Evolutionary conservation across 192 early-diverging fungal species (phyloP).

Genomic region (Coemansia pectinata): DNA sequence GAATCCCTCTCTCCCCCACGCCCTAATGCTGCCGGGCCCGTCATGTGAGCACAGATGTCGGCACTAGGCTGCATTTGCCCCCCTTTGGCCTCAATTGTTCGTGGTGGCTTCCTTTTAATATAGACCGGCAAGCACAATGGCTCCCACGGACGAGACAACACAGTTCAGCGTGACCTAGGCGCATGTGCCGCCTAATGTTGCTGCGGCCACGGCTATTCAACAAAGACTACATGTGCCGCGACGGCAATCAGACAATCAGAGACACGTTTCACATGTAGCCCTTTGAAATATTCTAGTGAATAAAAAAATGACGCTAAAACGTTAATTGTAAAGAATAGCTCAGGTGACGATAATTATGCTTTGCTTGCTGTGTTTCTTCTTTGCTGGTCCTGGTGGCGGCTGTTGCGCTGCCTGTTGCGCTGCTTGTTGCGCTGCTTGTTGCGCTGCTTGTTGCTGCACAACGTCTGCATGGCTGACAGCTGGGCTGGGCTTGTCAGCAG

Average conservation of each 20-base stretch:
- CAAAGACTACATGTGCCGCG: neutral
- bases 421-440: no score
- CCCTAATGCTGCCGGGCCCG: neutral
- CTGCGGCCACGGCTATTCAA: neutral
- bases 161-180: neutral
- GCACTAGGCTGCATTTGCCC: neutral
- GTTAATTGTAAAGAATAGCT: conserved; percentile 6
- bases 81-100: neutral
- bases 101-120: conserved; percentile 6
- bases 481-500: neutral
- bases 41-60: conserved; percentile 8
- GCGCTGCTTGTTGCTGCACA: neutral
- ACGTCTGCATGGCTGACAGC: conserved; percentile 4
- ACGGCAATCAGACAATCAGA: neutral
- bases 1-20: neutral
- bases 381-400: conserved; percentile 14
- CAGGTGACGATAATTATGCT: conserved; percentile 43
- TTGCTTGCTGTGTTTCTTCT: conserved; percentile 33
- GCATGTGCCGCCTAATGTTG: neutral
- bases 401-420: no score
- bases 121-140: conserved; percentile 3
- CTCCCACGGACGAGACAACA: neutral
- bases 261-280: neutral
- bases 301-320: neutral
- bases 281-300: neutral